phyloP scores from a whole-genome alignment of 805 yeast species.

The Teunomyces lycoperdinae region DNA sequence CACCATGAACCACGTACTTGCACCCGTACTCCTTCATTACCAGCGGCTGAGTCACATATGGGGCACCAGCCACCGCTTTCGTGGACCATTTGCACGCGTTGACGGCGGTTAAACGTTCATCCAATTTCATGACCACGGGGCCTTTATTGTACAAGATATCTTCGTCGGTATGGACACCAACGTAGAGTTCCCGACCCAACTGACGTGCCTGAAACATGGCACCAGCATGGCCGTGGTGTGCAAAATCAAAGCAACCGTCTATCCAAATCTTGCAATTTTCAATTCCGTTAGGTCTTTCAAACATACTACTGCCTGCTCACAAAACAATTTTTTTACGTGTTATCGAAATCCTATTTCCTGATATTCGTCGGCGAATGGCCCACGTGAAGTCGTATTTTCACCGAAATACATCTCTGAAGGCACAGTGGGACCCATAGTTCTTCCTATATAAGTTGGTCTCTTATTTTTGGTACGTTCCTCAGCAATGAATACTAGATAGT shows the following conservation, averaged over 20 bases:
- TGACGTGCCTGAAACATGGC: slow-evolving; percentile 92
- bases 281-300: slow-evolving; percentile 40
- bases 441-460: slow-evolving; percentile 3
- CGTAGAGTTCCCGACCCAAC: slow-evolving; percentile 69
- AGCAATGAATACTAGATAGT: slow-evolving; percentile 11
- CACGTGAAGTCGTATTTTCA: background rate
- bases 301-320: slow-evolving; percentile 21
- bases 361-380: background rate
- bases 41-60: slow-evolving; percentile 86
- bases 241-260: slow-evolving; percentile 97
- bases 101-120: slow-evolving; percentile 81
- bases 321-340: background rate
- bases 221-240: slow-evolving; percentile 96
- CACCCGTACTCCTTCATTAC: slow-evolving; percentile 76
- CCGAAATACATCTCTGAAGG: background rate
- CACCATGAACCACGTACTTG: slow-evolving; percentile 95
- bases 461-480: slow-evolving; percentile 13
- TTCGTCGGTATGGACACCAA: slow-evolving; percentile 91
- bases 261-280: slow-evolving; percentile 73
- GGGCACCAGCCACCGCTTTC: slow-evolving; percentile 69
- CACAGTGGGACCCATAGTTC: background rate
- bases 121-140: slow-evolving; percentile 84
- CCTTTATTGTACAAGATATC: slow-evolving; percentile 85
- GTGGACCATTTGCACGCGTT: slow-evolving; percentile 90
- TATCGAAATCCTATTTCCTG: background rate